A percentile compares a stretch with the other conserved stretches of the same genome.
Conservation (phyloP, 768 basidiomycete species). For the Pisolithus microcarpus region DNA sequence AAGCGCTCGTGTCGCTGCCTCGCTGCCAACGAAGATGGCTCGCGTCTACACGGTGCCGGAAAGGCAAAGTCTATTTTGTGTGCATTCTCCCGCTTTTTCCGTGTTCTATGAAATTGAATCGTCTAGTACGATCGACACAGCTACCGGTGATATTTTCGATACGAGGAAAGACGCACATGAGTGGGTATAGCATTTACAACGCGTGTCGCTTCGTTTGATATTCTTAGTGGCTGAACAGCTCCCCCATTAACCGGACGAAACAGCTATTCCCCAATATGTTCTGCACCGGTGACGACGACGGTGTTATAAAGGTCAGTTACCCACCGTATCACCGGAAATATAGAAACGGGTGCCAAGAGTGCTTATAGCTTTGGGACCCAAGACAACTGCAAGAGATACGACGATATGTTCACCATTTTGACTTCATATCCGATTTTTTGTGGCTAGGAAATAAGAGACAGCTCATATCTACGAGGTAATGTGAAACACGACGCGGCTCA, state of each 20-base stretch:
- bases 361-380: conserved; percentile 79
- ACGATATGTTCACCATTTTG: conserved; percentile 80
- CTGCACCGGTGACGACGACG: conserved; percentile 89
- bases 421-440: conserved; percentile 89
- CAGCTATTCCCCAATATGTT: conserved; percentile 63
- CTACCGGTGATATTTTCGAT: conserved; percentile 45
- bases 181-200: conserved; percentile 36
- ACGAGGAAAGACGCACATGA: conserved; percentile 53
- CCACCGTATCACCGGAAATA: background rate
- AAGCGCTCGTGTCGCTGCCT: conserved; percentile 81
- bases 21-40: conserved; percentile 59
- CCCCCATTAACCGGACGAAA: conserved; percentile 82
- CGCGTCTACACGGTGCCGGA: conserved; percentile 66
- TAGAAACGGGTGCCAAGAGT: background rate
- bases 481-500: background rate
- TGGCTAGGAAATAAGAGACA: conserved; percentile 82
- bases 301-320: conserved; percentile 73
- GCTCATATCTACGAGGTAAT: conserved; percentile 81
- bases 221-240: conserved; percentile 40
- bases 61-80: conserved; percentile 78
- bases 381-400: conserved; percentile 57
- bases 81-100: conserved; percentile 24
- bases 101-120: conserved; percentile 9
- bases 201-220: conserved; percentile 19
- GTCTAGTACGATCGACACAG: conserved; percentile 59